Conservation (phyloP, 257 asterid species). For the Solanum dulcamara region DNA sequence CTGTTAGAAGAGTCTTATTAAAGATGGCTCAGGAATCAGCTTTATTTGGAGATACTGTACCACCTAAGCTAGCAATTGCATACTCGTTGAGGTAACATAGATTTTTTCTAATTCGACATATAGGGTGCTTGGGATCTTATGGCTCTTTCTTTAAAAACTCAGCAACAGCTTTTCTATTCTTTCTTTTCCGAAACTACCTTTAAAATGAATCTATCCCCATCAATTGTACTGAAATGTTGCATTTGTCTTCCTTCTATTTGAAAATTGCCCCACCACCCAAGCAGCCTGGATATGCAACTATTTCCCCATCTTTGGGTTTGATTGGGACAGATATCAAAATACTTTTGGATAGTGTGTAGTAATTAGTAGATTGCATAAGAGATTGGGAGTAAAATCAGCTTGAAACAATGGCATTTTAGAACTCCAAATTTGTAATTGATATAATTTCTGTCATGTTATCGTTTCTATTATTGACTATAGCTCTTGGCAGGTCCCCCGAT, state of each 20-base stretch:
- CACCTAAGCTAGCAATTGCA: conserved; percentile 47
- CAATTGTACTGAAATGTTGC: neutral
- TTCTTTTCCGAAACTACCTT: neutral
- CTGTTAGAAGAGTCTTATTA: conserved; percentile 54
- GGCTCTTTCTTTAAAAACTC: neutral
- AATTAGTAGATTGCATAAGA: neutral
- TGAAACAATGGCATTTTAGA: neutral
- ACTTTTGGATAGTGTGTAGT: neutral
- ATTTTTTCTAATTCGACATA: neutral
- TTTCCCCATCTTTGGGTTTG: neutral
- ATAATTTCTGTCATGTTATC: neutral
- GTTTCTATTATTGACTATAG: neutral
- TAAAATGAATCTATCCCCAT: neutral
- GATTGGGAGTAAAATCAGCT: neutral
- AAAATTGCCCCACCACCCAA: neutral
- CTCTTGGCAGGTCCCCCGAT: conserved; percentile 46
- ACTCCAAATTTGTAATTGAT: neutral
- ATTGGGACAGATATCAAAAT: neutral
- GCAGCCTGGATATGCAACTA: neutral
- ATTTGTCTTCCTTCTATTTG: neutral
- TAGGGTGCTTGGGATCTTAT: neutral
- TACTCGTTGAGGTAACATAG: conserved; percentile 37
- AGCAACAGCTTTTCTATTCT: neutral
- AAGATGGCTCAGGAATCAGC: conserved; percentile 58
- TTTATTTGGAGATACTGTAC: conserved; percentile 50